Evolutionary conservation across 225 moss, liverwort and hornwort species (phyloP).

Genomic region (Physcomitrellopsis africana): DNA sequence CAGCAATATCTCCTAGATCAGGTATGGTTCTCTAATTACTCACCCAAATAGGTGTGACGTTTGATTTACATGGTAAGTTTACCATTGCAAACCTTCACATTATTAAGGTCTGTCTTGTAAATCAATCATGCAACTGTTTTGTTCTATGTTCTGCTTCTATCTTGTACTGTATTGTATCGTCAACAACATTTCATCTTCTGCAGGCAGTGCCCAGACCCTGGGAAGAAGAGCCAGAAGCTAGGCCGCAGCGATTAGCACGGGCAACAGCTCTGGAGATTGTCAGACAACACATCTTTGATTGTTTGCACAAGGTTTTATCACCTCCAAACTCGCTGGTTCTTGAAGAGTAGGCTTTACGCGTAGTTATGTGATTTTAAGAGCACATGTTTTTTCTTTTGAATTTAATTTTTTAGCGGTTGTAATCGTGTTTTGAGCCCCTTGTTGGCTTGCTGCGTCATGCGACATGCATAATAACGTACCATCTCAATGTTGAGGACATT

Average conservation of each 20-base stretch:
- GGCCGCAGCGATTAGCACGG: slow-evolving; percentile 62
- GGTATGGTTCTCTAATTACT: slow-evolving; percentile 44
- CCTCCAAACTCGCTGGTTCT: slow-evolving; percentile 3
- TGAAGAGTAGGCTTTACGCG: not conserved
- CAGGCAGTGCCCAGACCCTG: slow-evolving; percentile 89
- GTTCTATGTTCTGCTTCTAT: too few species aligned
- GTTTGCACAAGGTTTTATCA: slow-evolving; percentile 79
- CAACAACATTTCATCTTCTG: slow-evolving; percentile 6
- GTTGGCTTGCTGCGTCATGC: not conserved
- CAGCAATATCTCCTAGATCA: slow-evolving; percentile 78
- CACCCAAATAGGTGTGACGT: not conserved
- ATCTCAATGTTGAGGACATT: not conserved
- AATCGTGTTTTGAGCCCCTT: not conserved
- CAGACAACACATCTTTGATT: slow-evolving; percentile 90
- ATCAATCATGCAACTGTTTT: not conserved
- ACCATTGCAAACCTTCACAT: not conserved
- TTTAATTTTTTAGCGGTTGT: too few species aligned
- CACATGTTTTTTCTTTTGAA: not conserved
- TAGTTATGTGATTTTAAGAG: not conserved
- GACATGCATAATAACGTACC: not conserved
- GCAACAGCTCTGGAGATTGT: slow-evolving; percentile 94
- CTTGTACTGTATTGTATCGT: not conserved
- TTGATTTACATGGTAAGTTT: not conserved
- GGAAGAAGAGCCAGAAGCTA: slow-evolving; percentile 84
- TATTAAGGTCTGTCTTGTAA: slow-evolving; percentile 7